Percentiles rank a stretch among this genome's conserved stretches.
Conservation (phyloP, 2,329 filamentous ascomycete species). For the Ophiostoma novo-ulmi region DNA sequence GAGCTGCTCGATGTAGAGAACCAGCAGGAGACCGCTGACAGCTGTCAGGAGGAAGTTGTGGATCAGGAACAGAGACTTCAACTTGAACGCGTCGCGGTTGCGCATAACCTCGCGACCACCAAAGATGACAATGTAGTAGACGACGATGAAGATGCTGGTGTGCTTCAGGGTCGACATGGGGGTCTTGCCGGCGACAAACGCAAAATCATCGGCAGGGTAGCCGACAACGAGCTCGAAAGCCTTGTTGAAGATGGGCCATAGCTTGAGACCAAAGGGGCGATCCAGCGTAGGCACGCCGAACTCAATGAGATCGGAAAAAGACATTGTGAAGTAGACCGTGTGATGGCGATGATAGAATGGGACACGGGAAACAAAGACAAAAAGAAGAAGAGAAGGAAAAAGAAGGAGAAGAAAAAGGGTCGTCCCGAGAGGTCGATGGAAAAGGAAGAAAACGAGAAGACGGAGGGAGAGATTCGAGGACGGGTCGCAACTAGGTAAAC, state of each 20-base stretch:
- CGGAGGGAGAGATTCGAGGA: not conserved
- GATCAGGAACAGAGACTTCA: conserved; percentile 85
- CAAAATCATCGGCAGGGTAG: conserved; percentile 80
- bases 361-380: not conserved
- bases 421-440: conserved; percentile 14
- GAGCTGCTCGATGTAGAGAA: conserved; percentile 85
- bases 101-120: conserved; percentile 91
- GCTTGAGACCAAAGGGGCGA: conserved; percentile 79
- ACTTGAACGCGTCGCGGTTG: conserved; percentile 74
- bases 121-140: conserved; percentile 93
- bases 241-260: conserved; percentile 95
- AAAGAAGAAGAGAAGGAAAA: not conserved
- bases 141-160: conserved; percentile 71
- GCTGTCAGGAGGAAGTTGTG: conserved; percentile 93
- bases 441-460: not conserved
- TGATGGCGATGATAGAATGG: not conserved
- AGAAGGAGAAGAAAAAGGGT: not conserved
- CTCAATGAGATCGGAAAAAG: conserved; percentile 25
- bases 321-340: conserved; percentile 24
- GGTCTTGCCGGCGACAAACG: conserved; percentile 73
- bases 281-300: conserved; percentile 76
- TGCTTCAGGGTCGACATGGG: conserved; percentile 86
- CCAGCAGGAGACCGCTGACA: conserved; percentile 75
- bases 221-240: conserved; percentile 70
- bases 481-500: conserved; percentile 16